Evolutionary conservation across 2,329 filamentous ascomycete species (phyloP).

Genomic region (Venturia effusa): DNA sequence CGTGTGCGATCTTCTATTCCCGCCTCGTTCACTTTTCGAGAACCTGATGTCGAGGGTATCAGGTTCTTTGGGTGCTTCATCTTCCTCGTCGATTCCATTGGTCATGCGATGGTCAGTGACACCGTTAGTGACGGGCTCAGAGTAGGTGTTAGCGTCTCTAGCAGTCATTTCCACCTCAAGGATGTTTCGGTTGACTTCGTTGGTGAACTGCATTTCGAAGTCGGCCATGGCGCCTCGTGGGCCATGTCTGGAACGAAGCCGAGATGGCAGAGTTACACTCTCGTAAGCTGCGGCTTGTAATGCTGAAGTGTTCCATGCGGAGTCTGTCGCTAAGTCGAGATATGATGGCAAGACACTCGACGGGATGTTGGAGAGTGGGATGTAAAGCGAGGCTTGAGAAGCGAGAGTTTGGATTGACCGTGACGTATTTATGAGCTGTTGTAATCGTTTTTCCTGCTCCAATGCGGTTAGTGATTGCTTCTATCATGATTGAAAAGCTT

Average conservation of each 20-base stretch:
- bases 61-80: constrained; percentile 6
- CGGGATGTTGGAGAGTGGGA: constrained; percentile 48
- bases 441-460: constrained; percentile 47
- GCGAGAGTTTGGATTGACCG: constrained; percentile 59
- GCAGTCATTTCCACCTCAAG: constrained; percentile 63
- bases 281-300: constrained; percentile 69
- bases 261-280: constrained; percentile 64
- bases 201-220: constrained; percentile 57
- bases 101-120: constrained; percentile 5
- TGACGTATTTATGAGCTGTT: constrained; percentile 63
- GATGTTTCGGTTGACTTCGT: constrained; percentile 69
- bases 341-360: constrained; percentile 38
- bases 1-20: background rate
- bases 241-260: constrained; percentile 28
- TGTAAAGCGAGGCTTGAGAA: constrained; percentile 61
- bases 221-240: constrained; percentile 46
- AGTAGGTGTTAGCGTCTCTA: constrained; percentile 19
- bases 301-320: constrained; percentile 71
- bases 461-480: constrained; percentile 11
- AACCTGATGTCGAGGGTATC: constrained; percentile 6
- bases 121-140: background rate
- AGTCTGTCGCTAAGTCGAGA: constrained; percentile 49
- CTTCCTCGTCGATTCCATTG: constrained; percentile 9
- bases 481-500: constrained; percentile 18
- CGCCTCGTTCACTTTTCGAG: background rate